These are phyloP conservation scores for Acer negundo DNA, from an alignment of 345 rosid genomes.

Conservation along the genomic window DNA sequence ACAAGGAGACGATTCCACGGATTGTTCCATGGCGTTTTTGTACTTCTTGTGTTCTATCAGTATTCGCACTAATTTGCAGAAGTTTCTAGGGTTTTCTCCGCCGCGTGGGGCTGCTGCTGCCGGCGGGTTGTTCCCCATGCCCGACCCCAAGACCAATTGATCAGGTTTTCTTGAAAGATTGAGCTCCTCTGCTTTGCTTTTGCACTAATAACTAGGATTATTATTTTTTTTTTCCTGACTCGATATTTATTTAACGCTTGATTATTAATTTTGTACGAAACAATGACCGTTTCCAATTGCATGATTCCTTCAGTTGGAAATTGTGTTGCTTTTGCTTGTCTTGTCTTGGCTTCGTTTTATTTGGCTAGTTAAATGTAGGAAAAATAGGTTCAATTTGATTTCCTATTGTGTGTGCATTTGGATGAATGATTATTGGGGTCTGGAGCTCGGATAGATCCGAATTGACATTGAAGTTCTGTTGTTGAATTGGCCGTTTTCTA, in stretches of 20 bases:
- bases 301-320: neutral
- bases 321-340: too few relatives aligned
- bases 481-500: neutral
- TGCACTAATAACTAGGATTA: neutral
- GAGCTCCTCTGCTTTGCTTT: neutral
- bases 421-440: neutral
- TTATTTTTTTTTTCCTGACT: neutral
- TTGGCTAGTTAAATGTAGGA: neutral
- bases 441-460: neutral
- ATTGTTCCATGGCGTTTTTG: constrained; percentile 94
- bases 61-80: constrained; percentile 87
- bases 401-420: neutral
- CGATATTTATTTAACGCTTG: neutral
- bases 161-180: constrained; percentile 1
- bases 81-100: constrained; percentile 77
- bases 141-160: constrained; percentile 86
- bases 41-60: constrained; percentile 87
- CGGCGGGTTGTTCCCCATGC: constrained; percentile 89
- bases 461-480: neutral
- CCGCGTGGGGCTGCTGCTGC: constrained; percentile 71
- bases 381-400: neutral
- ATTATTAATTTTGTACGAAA: neutral
- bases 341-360: too few relatives aligned
- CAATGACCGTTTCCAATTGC: neutral
- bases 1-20: constrained; percentile 80